phyloP scores from a whole-genome alignment of 2,329 filamentous ascomycete genomes.

The Stachybotrys chartarum region DNA sequence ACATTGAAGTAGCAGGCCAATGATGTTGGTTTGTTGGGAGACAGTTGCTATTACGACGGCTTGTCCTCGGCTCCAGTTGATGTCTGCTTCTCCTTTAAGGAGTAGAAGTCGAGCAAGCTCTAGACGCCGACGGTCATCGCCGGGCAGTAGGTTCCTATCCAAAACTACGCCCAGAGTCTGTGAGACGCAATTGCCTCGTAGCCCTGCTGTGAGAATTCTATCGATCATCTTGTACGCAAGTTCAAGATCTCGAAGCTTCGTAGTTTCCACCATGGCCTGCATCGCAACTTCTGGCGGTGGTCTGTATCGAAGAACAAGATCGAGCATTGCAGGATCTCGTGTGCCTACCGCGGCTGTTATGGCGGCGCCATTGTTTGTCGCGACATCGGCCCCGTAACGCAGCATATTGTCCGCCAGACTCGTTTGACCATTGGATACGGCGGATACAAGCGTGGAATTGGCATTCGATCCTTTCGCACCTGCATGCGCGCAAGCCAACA shows the following conservation, averaged over 20 bases:
- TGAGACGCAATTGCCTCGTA: neutral
- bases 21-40: neutral
- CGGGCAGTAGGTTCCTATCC: neutral
- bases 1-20: neutral
- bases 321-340: neutral
- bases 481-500: neutral
- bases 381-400: neutral
- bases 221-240: neutral
- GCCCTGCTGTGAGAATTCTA: neutral
- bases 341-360: neutral
- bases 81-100: neutral
- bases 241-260: neutral
- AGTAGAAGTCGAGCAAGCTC: neutral
- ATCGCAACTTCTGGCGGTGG: neutral
- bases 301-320: neutral
- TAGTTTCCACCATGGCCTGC: neutral
- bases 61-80: neutral
- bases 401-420: neutral
- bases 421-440: neutral
- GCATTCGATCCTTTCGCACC: constrained; percentile 4
- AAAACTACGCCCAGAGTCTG: neutral
- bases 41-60: neutral
- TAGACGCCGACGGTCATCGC: neutral
- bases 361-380: neutral
- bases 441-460: neutral